Conservation (phyloP, 176 grass and related monocot genomes). For the Triticum aestivum region IWGSC_CS_RefSeq_v2.1 NC_057806.1:61504425-61504924, state of each 20-base stretch:
- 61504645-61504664: conserved; percentile 24
- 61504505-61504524: conserved; percentile 18
- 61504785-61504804: conserved; percentile 22
- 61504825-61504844: conserved; percentile 33
- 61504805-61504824: conserved; percentile 21
- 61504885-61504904: neutral
- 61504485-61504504: conserved; percentile 32
- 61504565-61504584: conserved; percentile 24
- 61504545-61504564: conserved; percentile 24
- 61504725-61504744: conserved; percentile 20
- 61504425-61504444: conserved; percentile 31
- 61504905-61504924: neutral
- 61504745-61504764: neutral
- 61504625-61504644: conserved; percentile 36
- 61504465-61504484: conserved; percentile 26
- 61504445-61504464: neutral
- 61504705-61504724: conserved; percentile 20
- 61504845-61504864: conserved; percentile 1
- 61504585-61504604: neutral
- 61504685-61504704: conserved; percentile 17
- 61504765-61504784: conserved; percentile 25
- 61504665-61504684: conserved; percentile 46
- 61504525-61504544: conserved; percentile 21
- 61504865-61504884: conserved; percentile 8
- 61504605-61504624: conserved; percentile 25